Evolutionary conservation across 2,329 filamentous ascomycete genomes (phyloP), one percentile per base, ranked within the genome.

Genomic region (Tolypocladium tundrense): DNA sequence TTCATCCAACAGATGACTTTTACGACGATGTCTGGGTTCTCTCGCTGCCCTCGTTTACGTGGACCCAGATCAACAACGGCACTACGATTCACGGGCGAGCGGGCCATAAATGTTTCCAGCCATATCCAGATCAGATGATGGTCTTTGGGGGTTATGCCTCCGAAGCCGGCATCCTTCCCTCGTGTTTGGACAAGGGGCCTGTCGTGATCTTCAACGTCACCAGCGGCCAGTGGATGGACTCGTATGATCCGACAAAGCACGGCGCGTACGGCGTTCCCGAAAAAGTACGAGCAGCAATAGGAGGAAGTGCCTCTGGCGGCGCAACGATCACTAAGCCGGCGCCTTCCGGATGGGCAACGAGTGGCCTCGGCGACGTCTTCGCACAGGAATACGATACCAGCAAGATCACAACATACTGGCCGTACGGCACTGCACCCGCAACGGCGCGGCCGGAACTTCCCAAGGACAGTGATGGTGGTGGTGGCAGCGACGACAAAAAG

Each of bases 101-200:
- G 1, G 89, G 89, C 0, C 89, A 93, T 68, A 84, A 85, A 42
- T 94, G 90, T 71, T 83, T 91, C 63, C 82, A 83, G 64, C 82
- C 83, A 1, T 93, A 90, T 72, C 87, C 91, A 19, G 85, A 87
- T 59, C 90, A 93, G 70, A 91, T 95, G 85, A 77, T 94, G 61
- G 79, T 87, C 9, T 77, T 93, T 16, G 90, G 90, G 33, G 90
- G 90, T 13, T 87, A 83, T 62, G 70, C 73, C 1, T 50, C 77
- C 6, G 45, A 65, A 1, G 21, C 66, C 1, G 73, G 70, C 1
- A 35, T 6, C 0, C 48, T 53, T 0, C 58, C 66, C 0, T 61
- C 60, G 0, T 88, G 84, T 58, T 69, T 88, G 1, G 72, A 75
- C 0, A 75, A 77, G n/a, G 71, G 75, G 7, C 74, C 80, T 1